Conservation (phyloP, 164 flowering plant genomes). For the Brasenia schreberi region DNA sequence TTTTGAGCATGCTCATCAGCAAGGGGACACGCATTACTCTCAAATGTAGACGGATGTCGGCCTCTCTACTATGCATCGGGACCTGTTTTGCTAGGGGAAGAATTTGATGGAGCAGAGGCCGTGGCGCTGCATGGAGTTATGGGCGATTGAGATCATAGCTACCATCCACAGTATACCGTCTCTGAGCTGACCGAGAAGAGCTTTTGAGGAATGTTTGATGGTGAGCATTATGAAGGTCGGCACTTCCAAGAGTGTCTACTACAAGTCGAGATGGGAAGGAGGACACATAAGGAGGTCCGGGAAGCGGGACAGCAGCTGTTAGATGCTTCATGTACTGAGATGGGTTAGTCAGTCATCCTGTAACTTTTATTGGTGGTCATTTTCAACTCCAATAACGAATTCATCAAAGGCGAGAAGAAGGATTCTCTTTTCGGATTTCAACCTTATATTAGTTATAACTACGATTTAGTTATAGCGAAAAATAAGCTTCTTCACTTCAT, state of each 20-base stretch:
- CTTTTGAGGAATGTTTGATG: constrained; percentile 99
- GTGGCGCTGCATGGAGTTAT: constrained; percentile 72
- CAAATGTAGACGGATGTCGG: constrained; percentile 99
- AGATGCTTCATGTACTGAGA: constrained; percentile 68
- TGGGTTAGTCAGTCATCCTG: constrained; percentile 24
- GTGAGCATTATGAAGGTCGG: constrained; percentile 80
- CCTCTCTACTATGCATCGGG: constrained; percentile 90
- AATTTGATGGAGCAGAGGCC: constrained; percentile 81
- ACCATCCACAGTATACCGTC: constrained; percentile 96
- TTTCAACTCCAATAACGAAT: no score
- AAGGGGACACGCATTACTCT: constrained; percentile 81
- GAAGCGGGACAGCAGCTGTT: constrained; percentile 84
- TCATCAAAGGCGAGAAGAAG: no score
- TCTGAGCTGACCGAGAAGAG: constrained; percentile 80
- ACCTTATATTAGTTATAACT: no score
- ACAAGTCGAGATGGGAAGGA: constrained; percentile 93
- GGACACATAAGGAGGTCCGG: constrained; percentile 94
- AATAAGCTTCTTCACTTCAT: no score
- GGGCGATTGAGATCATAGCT: constrained; percentile 94
- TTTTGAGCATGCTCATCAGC: constrained; percentile 62
- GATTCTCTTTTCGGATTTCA: no score
- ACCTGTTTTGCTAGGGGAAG: constrained; percentile 88
- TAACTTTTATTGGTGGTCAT: no score
- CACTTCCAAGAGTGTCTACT: constrained; percentile 94
- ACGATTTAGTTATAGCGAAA: no score